Evolutionary conservation across 805 yeast genomes (phyloP).

Genomic region (Sungouiella thailandica): DNA sequence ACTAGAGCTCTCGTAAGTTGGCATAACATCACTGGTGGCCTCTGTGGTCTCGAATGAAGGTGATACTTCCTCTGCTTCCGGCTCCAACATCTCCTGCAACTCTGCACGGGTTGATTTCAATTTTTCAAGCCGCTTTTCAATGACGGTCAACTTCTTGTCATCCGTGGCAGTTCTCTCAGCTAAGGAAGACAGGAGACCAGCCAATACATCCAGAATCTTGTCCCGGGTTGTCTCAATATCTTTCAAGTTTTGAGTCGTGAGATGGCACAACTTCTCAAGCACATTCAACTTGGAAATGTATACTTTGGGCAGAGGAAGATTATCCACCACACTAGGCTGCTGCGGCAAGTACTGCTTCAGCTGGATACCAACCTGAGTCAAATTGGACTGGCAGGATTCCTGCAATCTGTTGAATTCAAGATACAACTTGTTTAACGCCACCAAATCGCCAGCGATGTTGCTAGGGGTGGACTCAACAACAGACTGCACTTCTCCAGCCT

Average conservation of each 20-base stretch:
- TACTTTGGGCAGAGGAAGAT: constrained; percentile 29
- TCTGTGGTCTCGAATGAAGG: constrained; percentile 19
- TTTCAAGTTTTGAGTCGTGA: constrained; percentile 26
- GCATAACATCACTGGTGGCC: constrained; percentile 6
- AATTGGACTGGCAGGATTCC: constrained; percentile 18
- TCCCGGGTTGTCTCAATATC: constrained; percentile 25
- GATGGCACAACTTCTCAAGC: constrained; percentile 33
- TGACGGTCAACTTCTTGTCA: constrained; percentile 28
- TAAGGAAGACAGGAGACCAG: constrained; percentile 18
- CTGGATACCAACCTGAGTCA: constrained; percentile 35
- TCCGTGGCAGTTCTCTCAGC: constrained; percentile 26
- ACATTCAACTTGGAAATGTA: constrained; percentile 36
- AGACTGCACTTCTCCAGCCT: not conserved
- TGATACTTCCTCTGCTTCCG: constrained; percentile 10
- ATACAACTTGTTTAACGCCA: constrained; percentile 27
- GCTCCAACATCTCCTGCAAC: constrained; percentile 24
- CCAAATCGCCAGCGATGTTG: constrained; percentile 31
- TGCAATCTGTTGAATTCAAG: constrained; percentile 22
- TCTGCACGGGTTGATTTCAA: constrained; percentile 28
- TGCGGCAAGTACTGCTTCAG: constrained; percentile 32
- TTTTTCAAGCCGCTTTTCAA: constrained; percentile 23
- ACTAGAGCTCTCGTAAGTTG: constrained; percentile 14
- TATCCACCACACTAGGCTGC: constrained; percentile 30
- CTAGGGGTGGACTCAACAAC: not conserved
- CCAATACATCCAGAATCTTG: constrained; percentile 24